Base-by-base conservation (phyloP, 352 stramenopile species). In the Phytophthora colocasiae region DNA sequence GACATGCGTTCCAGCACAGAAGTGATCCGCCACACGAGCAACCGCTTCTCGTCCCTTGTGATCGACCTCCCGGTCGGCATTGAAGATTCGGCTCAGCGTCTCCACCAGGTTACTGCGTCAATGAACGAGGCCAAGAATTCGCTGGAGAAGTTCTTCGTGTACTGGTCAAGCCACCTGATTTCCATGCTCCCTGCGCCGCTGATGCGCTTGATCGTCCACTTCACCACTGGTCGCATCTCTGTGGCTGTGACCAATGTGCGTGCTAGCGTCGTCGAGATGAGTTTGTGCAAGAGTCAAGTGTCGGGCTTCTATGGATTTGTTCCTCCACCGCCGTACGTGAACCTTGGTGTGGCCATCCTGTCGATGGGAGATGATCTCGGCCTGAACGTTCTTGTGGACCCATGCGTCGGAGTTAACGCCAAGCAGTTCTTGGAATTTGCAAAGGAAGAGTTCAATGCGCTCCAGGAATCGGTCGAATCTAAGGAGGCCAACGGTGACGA, bases 91-190 rank as follows among this genome's bases (percentile, higher is more conserved):
- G 58, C 70, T n/a, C 56, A 80, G 63, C 84, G 86, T n/a, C 76
- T 92, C 39, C 29, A 58, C 34, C 45, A 77, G 8, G 73, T 93
- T 53, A 81, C 71, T 17, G 14, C 24, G 48, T 68, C 80, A 19
- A 92, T 95, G 83, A 79, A 77, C 62, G 86, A 91, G 43, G 85
- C 83, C 64, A 95, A 95, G 61, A 81, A 87, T 46, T 93, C 86
- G 60, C 69, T 91, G 36, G 86, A 92, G 58, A 92, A 93, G 69
- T 60, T 81, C 39, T 92, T 95, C 40, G 85, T 85, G 52, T 93
- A 91, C 69, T 75, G 58, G 45, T 75, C 73, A 15, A 90, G 65
- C 56, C 76, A 89, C 62, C 11, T 89, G 1, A 49, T 93, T 15
- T 80, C 85, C n/a, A 71, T 75, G 60, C 57, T 93, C 17, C 85